Evolutionary conservation across 805 yeast genomes (phyloP).

Genomic region (Ascoidea asiatica): DNA sequence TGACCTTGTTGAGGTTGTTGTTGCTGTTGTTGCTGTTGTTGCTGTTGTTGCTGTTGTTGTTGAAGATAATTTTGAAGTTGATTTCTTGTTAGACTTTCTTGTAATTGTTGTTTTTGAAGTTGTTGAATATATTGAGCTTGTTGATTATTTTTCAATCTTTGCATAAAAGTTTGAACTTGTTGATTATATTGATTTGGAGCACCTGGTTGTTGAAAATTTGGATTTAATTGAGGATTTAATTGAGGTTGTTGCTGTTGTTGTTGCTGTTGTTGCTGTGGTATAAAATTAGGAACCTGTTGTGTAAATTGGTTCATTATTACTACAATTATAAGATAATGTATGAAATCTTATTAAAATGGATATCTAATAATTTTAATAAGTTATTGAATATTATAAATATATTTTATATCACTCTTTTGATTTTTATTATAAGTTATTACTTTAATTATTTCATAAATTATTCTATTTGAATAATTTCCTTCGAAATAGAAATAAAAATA

Average conservation of each 20-base stretch:
- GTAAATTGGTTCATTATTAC: background rate
- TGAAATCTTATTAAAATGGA: too few species aligned
- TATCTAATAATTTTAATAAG: too few species aligned
- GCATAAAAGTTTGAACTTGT: too few species aligned
- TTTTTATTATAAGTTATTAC: too few species aligned
- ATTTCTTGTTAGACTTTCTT: background rate
- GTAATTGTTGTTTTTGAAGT: background rate
- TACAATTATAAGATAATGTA: background rate
- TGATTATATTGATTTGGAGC: background rate
- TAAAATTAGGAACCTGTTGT: background rate
- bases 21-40: background rate
- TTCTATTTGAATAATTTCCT: too few species aligned
- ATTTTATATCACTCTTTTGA: too few species aligned
- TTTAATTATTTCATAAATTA: too few species aligned
- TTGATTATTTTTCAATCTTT: too few species aligned
- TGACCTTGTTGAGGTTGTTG: constrained; percentile 17
- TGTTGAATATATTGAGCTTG: background rate
- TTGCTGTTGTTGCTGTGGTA: constrained; percentile 1
- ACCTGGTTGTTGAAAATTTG: constrained; percentile 14
- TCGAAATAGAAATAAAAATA: too few species aligned
- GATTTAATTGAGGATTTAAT: constrained; percentile 17
- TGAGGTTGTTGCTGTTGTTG: constrained; percentile 1
- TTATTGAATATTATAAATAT: too few species aligned
- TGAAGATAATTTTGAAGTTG: background rate
- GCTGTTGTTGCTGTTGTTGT: background rate